A percentile compares a stretch with the other conserved stretches of the same genome.
phyloP scores from a whole-genome alignment of 768 basidiomycete genomes.

The Tulasnella sp. region DNA sequence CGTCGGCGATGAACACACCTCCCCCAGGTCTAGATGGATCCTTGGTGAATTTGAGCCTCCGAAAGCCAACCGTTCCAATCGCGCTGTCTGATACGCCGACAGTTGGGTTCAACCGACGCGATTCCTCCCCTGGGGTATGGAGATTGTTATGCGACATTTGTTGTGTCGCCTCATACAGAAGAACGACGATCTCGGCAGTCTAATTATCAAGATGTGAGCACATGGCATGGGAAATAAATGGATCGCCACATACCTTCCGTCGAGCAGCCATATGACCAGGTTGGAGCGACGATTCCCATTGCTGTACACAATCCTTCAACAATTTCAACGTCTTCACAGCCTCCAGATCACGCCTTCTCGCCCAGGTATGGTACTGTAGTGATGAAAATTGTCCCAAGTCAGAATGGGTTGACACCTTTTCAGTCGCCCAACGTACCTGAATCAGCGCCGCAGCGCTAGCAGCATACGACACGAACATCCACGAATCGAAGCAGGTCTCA shows the following conservation, averaged over 20 bases:
- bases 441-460: constrained; percentile 83
- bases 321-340: constrained; percentile 67
- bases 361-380: constrained; percentile 87
- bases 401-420: background rate
- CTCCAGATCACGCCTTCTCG: constrained; percentile 63
- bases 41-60: constrained; percentile 56
- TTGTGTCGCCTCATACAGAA: constrained; percentile 82
- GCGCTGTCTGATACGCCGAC: constrained; percentile 38
- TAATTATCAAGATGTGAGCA: constrained; percentile 26
- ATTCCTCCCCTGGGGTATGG: constrained; percentile 35
- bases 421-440: constrained; percentile 46
- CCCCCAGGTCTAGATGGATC: constrained; percentile 77
- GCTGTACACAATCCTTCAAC: constrained; percentile 70
- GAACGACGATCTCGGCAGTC: constrained; percentile 86
- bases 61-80: constrained; percentile 32
- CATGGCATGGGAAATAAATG: constrained; percentile 20
- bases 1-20: constrained; percentile 67
- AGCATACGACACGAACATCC: constrained; percentile 79
- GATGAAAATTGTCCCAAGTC: background rate
- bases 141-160: constrained; percentile 49
- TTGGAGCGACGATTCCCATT: constrained; percentile 80
- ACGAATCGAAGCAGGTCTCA: constrained; percentile 73
- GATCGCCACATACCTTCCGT: constrained; percentile 56
- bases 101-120: constrained; percentile 67
- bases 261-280: constrained; percentile 92